Conservation (phyloP, 805 yeast genomes). For the Nadsonia fulvescens region DNA sequence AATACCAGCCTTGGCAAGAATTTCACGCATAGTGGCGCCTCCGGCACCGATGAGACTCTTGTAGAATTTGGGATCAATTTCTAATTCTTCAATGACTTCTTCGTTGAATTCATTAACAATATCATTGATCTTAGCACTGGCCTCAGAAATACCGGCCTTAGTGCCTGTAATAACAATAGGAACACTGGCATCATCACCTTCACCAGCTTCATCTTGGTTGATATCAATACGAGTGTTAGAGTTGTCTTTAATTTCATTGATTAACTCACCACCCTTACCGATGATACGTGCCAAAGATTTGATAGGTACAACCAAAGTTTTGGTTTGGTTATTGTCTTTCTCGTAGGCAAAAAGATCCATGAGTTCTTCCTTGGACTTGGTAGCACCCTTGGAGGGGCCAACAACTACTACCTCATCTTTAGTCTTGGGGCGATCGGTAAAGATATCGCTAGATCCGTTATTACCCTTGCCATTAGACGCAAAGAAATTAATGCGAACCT, state of each 20-base stretch:
- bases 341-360: constrained; percentile 72
- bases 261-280: constrained; percentile 74
- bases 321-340: constrained; percentile 61
- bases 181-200: constrained; percentile 31
- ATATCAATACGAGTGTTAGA: constrained; percentile 29
- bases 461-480: constrained; percentile 18
- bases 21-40: constrained; percentile 56
- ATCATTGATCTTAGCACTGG: constrained; percentile 48
- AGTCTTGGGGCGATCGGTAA: constrained; percentile 7
- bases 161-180: constrained; percentile 66
- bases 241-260: constrained; percentile 61
- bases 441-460: constrained; percentile 6
- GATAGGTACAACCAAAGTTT: constrained; percentile 46
- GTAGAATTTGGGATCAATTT: constrained; percentile 59
- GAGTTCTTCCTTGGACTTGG: constrained; percentile 68
- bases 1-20: constrained; percentile 60
- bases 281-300: constrained; percentile 70
- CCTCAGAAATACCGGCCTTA: constrained; percentile 48
- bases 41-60: constrained; percentile 61
- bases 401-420: constrained; percentile 50
- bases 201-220: constrained; percentile 24
- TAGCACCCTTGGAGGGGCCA: constrained; percentile 84
- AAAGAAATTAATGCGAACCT: constrained; percentile 67
- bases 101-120: constrained; percentile 50
- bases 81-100: constrained; percentile 34